Evolutionary conservation across 2,329 filamentous ascomycete genomes (phyloP).

Genomic region (Sporothrix mexicana): DNA sequence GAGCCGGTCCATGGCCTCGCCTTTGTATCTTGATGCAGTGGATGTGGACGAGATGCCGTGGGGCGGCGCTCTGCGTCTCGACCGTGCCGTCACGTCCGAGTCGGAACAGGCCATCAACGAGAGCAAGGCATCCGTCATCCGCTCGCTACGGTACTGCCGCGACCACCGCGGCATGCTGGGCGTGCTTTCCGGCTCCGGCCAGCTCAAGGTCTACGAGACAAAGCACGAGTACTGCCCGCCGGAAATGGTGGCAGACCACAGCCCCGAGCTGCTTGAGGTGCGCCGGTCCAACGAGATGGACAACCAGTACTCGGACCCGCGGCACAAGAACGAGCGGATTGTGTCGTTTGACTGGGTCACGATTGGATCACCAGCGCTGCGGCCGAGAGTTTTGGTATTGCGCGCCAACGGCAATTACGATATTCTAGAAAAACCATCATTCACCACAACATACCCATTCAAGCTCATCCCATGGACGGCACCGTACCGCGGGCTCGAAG

Average conservation of each 20-base stretch:
- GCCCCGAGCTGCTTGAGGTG: slow-evolving; percentile 65
- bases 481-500: slow-evolving; percentile 63
- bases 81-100: slow-evolving; percentile 62
- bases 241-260: slow-evolving; percentile 50
- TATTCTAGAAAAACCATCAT: slow-evolving; percentile 65
- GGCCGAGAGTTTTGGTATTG: slow-evolving; percentile 64
- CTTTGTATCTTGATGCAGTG: slow-evolving; percentile 61
- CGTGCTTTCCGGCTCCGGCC: slow-evolving; percentile 66
- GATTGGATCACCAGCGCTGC: slow-evolving; percentile 59
- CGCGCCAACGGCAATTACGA: slow-evolving; percentile 66
- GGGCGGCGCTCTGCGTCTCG: slow-evolving; percentile 65
- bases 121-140: slow-evolving; percentile 65
- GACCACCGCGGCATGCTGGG: slow-evolving; percentile 66
- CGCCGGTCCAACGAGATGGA: slow-evolving; percentile 67
- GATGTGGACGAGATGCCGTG: slow-evolving; percentile 67
- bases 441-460: slow-evolving; percentile 62
- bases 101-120: slow-evolving; percentile 57
- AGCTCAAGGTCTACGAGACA: slow-evolving; percentile 66
- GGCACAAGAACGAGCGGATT: slow-evolving; percentile 63
- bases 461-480: slow-evolving; percentile 67
- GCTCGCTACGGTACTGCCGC: slow-evolving; percentile 67
- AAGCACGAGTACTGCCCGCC: slow-evolving; percentile 58
- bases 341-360: slow-evolving; percentile 73
- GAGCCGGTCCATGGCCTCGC: slow-evolving; percentile 58
- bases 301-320: slow-evolving; percentile 59